phyloP scores from a whole-genome alignment of 441 rosid genomes.

The Populus hybrid region DNA sequence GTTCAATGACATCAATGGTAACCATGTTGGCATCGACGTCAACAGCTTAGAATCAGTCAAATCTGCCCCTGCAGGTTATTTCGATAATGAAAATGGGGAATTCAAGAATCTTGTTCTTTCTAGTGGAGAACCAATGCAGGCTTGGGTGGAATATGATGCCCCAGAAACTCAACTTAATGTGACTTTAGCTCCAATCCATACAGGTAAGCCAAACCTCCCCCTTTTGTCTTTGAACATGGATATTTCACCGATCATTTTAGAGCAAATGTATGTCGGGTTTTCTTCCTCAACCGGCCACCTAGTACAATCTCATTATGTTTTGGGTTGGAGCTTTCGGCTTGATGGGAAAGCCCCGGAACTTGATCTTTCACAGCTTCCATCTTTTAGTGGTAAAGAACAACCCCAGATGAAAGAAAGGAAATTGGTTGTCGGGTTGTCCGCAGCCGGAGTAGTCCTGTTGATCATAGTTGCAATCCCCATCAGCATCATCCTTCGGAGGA shows the following conservation, averaged over 20 bases:
- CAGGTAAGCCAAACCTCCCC: background rate
- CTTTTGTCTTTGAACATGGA: background rate
- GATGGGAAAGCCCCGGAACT: slow-evolving; percentile 21
- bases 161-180: background rate
- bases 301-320: background rate
- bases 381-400: background rate
- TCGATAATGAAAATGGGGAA: slow-evolving; percentile 17
- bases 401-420: background rate
- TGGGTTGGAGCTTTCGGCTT: slow-evolving; percentile 5
- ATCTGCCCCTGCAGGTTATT: slow-evolving; percentile 38
- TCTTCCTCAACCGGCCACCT: background rate
- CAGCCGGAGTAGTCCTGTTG: background rate
- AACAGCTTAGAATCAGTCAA: slow-evolving; percentile 20
- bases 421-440: background rate
- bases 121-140: background rate
- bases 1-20: slow-evolving; percentile 13
- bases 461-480: background rate
- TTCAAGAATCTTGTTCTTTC: background rate
- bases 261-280: slow-evolving; percentile 6
- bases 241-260: background rate
- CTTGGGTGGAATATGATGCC: background rate
- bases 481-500: slow-evolving; percentile 1
- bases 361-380: background rate
- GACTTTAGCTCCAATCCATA: background rate
- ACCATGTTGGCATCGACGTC: slow-evolving; percentile 22